Evolutionary conservation across 2,329 filamentous ascomycete species (phyloP), one percentile per base, ranked within the genome.

Genomic region (Aspergillus fumigatus): DNA sequence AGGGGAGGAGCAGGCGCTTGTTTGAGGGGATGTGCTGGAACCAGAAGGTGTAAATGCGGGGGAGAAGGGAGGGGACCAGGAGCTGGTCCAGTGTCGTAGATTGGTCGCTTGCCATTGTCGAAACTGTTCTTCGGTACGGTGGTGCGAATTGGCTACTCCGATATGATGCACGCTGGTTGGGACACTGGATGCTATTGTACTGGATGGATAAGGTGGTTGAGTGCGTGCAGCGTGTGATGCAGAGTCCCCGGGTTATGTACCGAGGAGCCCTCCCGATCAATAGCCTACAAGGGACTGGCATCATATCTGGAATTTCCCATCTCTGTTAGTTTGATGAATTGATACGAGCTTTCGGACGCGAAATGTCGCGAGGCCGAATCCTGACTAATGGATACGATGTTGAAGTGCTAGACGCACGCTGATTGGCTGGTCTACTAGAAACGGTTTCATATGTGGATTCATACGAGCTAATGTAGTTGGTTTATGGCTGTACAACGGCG

Each of bases 21-120:
- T 58, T 49, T 8, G 53, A 19, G 5, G 27, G 21, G 5, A 55
- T 43, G 38, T 58, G 52, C 17, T 52, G 56, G 21, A 58, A 58
- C 56, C 52, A 58, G 26, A 58, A 50, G 7, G 11, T 38, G 45
- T 52, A 52, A 11, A 58, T 45, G 2, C 50, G 52, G 7, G 10
- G 17, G 43, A 50, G 56, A 26, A 52, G 19, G 2, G 49, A 52
- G 8, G 56, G 52, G 19, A 6, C 4, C 1, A 45, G 41, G 7
- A 43, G 7, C n/a, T 45, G 8, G 8, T 19, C 41, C n/a, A 45
- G 19, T 0, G 41, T 7, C 8, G 8, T 0, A 10, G n/a, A 1
- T 19, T 45, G 8, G 0, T 11, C 2, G 19, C 11, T 45, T 10
- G 21, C n/a, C 41, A 45, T 45, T 45, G 41, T 23, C 0, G 41